Conservation (phyloP, 192 early-diverging fungal species). For the Coemansia sp. region DNA sequence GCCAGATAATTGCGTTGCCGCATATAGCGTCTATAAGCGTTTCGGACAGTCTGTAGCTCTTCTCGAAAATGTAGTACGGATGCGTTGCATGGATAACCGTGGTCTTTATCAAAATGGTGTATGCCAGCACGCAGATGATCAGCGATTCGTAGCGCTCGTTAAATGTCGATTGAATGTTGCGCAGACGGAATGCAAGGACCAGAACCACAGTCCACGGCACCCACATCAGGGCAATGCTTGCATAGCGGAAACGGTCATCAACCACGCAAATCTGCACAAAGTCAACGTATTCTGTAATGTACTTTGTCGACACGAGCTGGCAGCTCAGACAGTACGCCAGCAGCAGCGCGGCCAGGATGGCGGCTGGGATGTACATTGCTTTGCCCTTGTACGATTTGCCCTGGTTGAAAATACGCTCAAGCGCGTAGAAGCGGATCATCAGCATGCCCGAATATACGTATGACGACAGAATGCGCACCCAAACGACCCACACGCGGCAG, state of each 20-base stretch:
- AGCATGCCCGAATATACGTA: conserved; percentile 17
- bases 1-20: conserved; percentile 11
- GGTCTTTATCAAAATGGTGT: conserved; percentile 22
- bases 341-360: neutral
- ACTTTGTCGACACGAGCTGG: conserved; percentile 14
- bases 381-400: conserved; percentile 25
- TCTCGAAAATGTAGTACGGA: conserved; percentile 21
- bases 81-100: conserved; percentile 20
- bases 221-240: conserved; percentile 30
- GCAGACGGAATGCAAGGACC: conserved; percentile 6
- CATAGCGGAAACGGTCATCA: conserved; percentile 19
- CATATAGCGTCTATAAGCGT: conserved; percentile 12
- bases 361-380: conserved; percentile 12
- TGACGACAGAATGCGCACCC: conserved; percentile 24
- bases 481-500: conserved; percentile 30
- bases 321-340: conserved; percentile 19
- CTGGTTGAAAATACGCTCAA: conserved; percentile 30
- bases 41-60: conserved; percentile 10
- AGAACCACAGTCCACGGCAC: conserved; percentile 7
- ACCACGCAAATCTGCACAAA: conserved; percentile 18
- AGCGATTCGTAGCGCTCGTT: conserved; percentile 4
- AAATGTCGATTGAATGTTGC: conserved; percentile 19
- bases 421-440: conserved; percentile 18
- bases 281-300: conserved; percentile 9
- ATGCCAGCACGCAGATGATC: conserved; percentile 10